phyloP scores from a whole-genome alignment of 2,329 filamentous ascomycete species.

The Aspergillus vadensis region DNA sequence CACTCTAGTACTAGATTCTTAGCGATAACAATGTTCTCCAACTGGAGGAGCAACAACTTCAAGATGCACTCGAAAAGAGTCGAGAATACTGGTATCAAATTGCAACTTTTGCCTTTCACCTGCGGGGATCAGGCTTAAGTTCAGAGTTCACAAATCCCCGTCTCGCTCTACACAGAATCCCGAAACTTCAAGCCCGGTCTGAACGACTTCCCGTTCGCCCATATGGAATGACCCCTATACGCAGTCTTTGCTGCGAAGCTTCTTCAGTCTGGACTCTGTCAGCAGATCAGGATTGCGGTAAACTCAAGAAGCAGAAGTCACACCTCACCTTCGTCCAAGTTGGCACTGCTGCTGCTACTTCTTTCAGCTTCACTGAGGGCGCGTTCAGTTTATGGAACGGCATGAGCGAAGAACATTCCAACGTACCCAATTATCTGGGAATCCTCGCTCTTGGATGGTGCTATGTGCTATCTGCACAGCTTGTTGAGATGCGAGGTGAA shows the following conservation, averaged over 20 bases:
- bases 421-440: constrained; percentile 12
- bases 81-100: constrained; percentile 18
- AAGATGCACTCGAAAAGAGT: constrained; percentile 14
- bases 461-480: constrained; percentile 20
- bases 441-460: constrained; percentile 20
- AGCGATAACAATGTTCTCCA: not conserved
- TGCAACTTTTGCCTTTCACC: constrained; percentile 7
- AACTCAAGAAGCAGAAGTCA: too few species aligned
- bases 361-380: constrained; percentile 9
- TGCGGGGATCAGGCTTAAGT: constrained; percentile 3
- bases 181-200: too few species aligned
- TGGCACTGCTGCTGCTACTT: not conserved
- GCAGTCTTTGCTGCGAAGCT: too few species aligned
- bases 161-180: too few species aligned
- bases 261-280: too few species aligned
- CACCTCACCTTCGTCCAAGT: too few species aligned
- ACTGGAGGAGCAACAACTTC: not conserved
- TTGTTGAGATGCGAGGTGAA: constrained; percentile 17
- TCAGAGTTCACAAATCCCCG: constrained; percentile 13
- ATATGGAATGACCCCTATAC: too few species aligned
- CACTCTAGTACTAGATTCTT: not conserved
- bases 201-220: too few species aligned
- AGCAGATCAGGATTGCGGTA: too few species aligned
- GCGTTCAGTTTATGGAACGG: constrained; percentile 12
- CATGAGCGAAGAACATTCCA: not conserved